Conservation (phyloP, 768 basidiomycete genomes). For the Tulasnella calospora region DNA sequence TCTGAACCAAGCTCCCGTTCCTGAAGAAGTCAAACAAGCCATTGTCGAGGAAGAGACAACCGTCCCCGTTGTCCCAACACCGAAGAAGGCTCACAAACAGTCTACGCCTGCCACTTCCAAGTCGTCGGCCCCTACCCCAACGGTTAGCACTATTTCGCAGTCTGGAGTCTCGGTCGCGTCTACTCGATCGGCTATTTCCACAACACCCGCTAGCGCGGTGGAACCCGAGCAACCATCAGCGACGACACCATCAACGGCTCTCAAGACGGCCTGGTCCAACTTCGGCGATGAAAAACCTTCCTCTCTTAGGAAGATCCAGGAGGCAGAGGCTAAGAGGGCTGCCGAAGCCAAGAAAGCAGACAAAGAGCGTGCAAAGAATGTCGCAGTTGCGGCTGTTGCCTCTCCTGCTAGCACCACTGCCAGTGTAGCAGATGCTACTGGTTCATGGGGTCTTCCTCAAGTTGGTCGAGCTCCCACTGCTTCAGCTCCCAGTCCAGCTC, state of each 20-base stretch:
- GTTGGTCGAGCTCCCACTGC: conserved; percentile 48
- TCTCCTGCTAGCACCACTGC: conserved; percentile 31
- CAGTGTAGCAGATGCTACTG: conserved; percentile 30
- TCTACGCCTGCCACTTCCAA: background rate
- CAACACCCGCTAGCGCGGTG: background rate
- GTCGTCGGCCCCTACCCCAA: background rate
- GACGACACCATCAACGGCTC: conserved; percentile 21
- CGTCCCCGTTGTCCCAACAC: background rate
- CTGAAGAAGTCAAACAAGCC: background rate
- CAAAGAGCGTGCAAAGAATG: conserved; percentile 54
- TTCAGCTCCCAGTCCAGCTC: conserved; percentile 36
- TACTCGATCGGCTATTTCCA: background rate
- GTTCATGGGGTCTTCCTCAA: conserved; percentile 85
- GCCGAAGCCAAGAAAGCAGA: conserved; percentile 71
- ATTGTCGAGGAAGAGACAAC: conserved; percentile 1
- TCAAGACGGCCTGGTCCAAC: conserved; percentile 15
- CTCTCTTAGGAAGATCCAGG: conserved; percentile 91
- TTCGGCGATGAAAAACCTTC: conserved; percentile 25
- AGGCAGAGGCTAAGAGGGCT: conserved; percentile 76
- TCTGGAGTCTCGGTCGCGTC: conserved; percentile 3
- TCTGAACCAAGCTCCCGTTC: background rate
- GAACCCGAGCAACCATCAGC: background rate
- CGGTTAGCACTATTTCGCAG: background rate
- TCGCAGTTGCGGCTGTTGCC: conserved; percentile 34
- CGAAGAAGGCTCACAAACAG: background rate